A percentile compares a stretch with the other conserved stretches of the same genome.
Evolutionary conservation across 169 alveolate genomes (phyloP).

Genomic region (Amoebophrya sp.): DNA sequence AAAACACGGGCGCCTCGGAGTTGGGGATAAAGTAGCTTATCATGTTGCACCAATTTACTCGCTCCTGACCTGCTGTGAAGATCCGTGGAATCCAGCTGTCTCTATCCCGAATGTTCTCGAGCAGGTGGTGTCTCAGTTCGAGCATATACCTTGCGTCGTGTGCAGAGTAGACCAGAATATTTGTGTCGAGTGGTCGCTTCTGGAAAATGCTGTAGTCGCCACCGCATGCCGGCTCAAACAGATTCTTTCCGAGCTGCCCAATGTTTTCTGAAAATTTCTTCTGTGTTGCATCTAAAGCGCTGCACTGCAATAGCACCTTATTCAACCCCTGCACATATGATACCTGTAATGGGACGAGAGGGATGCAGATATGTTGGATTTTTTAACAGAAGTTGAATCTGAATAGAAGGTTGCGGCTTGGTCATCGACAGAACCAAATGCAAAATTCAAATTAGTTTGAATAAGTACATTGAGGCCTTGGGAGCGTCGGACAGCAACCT

Average conservation of each 20-base stretch:
- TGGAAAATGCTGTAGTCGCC: constrained; percentile 8
- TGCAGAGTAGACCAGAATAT: constrained; percentile 20
- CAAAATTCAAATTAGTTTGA: no score
- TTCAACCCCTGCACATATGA: constrained; percentile 20
- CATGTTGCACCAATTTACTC: constrained; percentile 4
- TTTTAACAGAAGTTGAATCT: no score
- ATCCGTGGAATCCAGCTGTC: neutral
- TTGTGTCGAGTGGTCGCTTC: constrained; percentile 29
- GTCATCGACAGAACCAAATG: no score
- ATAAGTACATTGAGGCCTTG: constrained; percentile 22
- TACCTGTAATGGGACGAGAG: no score
- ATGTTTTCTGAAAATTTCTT: neutral
- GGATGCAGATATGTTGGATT: no score
- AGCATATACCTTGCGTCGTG: constrained; percentile 32
- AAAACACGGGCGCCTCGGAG: constrained; percentile 27
- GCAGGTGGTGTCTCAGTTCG: neutral
- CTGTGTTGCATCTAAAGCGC: neutral
- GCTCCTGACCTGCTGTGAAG: neutral
- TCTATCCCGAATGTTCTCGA: neutral
- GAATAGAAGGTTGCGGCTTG: no score
- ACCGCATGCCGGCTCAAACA: constrained; percentile 25
- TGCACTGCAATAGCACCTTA: neutral
- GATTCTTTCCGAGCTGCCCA: constrained; percentile 5
- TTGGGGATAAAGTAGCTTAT: constrained; percentile 8
- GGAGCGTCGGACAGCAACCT: constrained; percentile 31